phyloP scores from a whole-genome alignment of 192 early-diverging fungal genomes.

The Coemansia biformis region DNA sequence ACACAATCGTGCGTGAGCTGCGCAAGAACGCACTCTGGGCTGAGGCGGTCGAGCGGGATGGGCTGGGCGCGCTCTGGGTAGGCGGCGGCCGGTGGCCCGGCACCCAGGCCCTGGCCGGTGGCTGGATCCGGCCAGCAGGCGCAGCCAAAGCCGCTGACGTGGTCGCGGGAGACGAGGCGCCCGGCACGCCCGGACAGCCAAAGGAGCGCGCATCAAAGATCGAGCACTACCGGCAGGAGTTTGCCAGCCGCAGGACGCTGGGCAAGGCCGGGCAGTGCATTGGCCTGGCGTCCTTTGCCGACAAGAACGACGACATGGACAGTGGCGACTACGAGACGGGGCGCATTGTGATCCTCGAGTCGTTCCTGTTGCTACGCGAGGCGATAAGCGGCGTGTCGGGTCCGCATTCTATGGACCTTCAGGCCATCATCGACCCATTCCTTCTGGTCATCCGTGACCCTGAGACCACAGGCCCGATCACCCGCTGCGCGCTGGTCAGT shows the following conservation, averaged over 20 bases:
- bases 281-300: conserved; percentile 42
- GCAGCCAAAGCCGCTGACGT: not conserved
- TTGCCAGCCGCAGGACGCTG: conserved; percentile 34
- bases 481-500: conserved; percentile 80
- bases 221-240: conserved; percentile 22
- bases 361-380: conserved; percentile 38
- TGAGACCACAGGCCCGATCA: conserved; percentile 92
- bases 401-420: conserved; percentile 58
- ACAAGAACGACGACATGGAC: conserved; percentile 18
- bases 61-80: conserved; percentile 47
- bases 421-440: conserved; percentile 80
- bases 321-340: conserved; percentile 24
- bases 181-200: not conserved
- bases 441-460: conserved; percentile 87
- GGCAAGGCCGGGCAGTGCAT: conserved; percentile 42
- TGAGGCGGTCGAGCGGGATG: conserved; percentile 38
- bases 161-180: not conserved
- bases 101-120: not conserved
- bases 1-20: conserved; percentile 48
- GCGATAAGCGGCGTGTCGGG: conserved; percentile 48
- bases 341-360: conserved; percentile 39
- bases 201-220: conserved; percentile 1
- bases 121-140: not conserved
- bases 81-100: conserved; percentile 46
- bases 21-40: conserved; percentile 48